These are phyloP conservation scores for Aspergillus sp. DNA, from an alignment of 2,329 filamentous ascomycete species.

Conservation along the genomic window DNA sequence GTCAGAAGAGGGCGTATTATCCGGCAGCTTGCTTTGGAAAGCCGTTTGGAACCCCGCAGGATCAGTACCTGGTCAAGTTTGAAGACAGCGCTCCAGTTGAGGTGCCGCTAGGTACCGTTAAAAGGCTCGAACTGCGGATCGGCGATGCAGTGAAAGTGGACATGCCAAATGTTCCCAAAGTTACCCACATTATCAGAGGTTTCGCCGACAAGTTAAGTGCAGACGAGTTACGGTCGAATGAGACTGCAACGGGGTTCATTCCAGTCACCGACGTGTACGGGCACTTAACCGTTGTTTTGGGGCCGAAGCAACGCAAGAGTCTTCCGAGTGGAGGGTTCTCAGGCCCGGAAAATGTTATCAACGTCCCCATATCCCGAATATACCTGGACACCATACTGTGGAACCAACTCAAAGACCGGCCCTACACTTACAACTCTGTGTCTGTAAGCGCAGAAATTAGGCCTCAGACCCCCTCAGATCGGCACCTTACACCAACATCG, in stretches of 20 bases:
- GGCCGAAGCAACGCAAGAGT: slow-evolving; percentile 44
- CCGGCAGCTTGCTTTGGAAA: slow-evolving; percentile 59
- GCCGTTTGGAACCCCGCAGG: slow-evolving; percentile 37
- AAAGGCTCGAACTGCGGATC: slow-evolving; percentile 45
- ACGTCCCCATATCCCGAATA: slow-evolving; percentile 45
- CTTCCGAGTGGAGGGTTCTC: slow-evolving; percentile 34
- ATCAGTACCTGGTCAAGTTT: slow-evolving; percentile 48
- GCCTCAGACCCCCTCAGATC: slow-evolving; percentile 40
- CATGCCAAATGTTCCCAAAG: slow-evolving; percentile 41
- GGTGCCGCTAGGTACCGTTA: slow-evolving; percentile 41
- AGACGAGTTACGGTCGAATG: slow-evolving; percentile 25
- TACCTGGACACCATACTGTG: slow-evolving; percentile 50
- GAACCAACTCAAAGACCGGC: slow-evolving; percentile 45
- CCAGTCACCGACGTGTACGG: slow-evolving; percentile 46
- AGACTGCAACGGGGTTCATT: slow-evolving; percentile 22
- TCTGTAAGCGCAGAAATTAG: slow-evolving; percentile 18
- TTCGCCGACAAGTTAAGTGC: slow-evolving; percentile 38
- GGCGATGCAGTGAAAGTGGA: slow-evolving; percentile 51
- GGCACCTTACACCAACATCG: slow-evolving; percentile 44
- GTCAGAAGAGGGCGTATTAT: slow-evolving; percentile 56
- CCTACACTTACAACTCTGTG: slow-evolving; percentile 32
- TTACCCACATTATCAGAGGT: slow-evolving; percentile 44
- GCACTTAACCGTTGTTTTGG: slow-evolving; percentile 41
- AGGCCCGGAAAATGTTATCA: slow-evolving; percentile 33
- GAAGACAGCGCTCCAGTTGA: slow-evolving; percentile 45